These are phyloP conservation scores for Metarhizium humberi DNA, from an alignment of 2,329 filamentous ascomycete genomes.

Conservation along the genomic window DNA sequence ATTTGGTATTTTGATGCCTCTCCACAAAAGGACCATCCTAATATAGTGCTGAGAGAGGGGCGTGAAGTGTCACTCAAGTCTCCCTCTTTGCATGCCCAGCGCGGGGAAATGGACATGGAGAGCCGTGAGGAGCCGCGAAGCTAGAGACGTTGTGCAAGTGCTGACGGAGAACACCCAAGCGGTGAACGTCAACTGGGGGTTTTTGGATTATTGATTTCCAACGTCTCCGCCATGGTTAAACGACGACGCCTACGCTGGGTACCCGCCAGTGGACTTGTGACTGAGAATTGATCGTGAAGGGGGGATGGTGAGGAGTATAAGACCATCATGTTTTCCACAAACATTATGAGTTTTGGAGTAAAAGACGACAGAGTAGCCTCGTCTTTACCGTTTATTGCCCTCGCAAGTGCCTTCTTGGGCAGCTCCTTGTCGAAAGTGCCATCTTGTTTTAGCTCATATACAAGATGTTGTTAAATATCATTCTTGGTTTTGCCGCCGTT, in stretches of 20 bases:
- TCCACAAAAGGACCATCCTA: not conserved
- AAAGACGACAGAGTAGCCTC: not conserved
- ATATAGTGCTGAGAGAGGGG: not conserved
- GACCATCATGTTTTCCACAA: not conserved
- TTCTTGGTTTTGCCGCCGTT: constrained; percentile 18
- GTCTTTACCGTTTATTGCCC: not conserved
- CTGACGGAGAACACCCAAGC: not conserved
- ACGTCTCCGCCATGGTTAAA: not conserved
- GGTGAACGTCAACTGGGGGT: not conserved
- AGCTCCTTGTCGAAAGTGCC: not conserved
- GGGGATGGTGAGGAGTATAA: not conserved
- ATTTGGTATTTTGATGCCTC: not conserved
- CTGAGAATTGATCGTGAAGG: not conserved
- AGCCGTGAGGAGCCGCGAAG: not conserved
- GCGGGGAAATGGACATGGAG: not conserved
- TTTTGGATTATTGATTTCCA: not conserved
- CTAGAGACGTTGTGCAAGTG: not conserved
- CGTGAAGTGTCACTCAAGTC: not conserved
- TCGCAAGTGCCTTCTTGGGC: not conserved
- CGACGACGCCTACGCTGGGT: not conserved
- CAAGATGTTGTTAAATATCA: constrained; percentile 14
- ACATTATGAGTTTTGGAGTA: not conserved
- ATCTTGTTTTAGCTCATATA: not conserved
- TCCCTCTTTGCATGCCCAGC: not conserved
- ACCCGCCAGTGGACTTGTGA: not conserved